Conservation (phyloP, 768 basidiomycete species). For the Termitomyces heimii region DNA sequence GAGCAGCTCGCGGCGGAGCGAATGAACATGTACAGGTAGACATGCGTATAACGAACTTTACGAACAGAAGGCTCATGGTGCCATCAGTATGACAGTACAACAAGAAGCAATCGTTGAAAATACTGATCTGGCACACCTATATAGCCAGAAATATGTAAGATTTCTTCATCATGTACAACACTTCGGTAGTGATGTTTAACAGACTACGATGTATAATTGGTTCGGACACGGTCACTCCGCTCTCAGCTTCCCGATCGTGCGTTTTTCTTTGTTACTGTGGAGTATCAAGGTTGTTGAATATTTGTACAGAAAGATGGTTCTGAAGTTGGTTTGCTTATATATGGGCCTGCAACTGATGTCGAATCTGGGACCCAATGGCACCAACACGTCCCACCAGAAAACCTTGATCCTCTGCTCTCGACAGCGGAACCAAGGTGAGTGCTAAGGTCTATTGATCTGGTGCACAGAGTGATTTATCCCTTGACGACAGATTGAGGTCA, state of each 20-base stretch:
- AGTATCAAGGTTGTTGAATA: neutral
- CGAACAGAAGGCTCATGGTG: neutral
- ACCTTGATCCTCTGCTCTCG: slow-evolving; percentile 22
- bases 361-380: slow-evolving; percentile 20
- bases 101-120: slow-evolving; percentile 32
- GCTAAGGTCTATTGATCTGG: neutral
- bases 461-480: neutral
- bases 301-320: slow-evolving; percentile 30
- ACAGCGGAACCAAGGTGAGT: slow-evolving; percentile 32
- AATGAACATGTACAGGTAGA: slow-evolving; percentile 39
- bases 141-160: slow-evolving; percentile 18
- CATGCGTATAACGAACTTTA: neutral
- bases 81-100: slow-evolving; percentile 32
- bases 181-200: neutral
- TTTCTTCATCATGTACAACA: neutral
- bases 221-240: slow-evolving; percentile 26
- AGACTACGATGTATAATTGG: slow-evolving; percentile 27
- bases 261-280: slow-evolving; percentile 1
- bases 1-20: slow-evolving; percentile 17
- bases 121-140: slow-evolving; percentile 29
- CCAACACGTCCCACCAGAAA: slow-evolving; percentile 19
- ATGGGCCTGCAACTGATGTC: slow-evolving; percentile 20
- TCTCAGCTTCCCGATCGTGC: slow-evolving; percentile 26
- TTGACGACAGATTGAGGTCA: slow-evolving; percentile 25
- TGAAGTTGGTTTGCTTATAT: slow-evolving; percentile 22